phyloP scores from a whole-genome alignment of 371 early-diverging fungal species.

The Conidiobolus incongruus region DNA sequence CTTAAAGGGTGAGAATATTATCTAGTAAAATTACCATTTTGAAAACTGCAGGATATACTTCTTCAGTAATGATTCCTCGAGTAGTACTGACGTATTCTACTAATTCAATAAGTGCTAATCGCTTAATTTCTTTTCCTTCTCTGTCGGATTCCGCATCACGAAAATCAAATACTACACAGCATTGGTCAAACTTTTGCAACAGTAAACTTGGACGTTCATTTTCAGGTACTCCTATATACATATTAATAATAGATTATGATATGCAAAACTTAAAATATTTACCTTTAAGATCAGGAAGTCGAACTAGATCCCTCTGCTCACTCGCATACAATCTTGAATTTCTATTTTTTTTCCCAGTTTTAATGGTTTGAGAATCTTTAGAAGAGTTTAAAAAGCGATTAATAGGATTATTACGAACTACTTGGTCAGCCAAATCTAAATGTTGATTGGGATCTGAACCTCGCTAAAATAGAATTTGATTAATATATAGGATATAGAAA shows the following conservation, averaged over 20 bases:
- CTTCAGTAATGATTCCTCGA: conserved; percentile 60
- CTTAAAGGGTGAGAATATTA: no score
- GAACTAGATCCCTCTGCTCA: conserved; percentile 53
- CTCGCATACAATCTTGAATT: conserved; percentile 66
- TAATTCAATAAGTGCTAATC: conserved; percentile 67
- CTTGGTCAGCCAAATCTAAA: no score
- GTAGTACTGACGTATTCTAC: conserved; percentile 76
- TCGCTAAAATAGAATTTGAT: no score
- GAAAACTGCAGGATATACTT: conserved; percentile 70
- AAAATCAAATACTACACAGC: conserved; percentile 81
- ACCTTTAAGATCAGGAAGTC: conserved; percentile 52
- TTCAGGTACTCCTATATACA: conserved; percentile 32
- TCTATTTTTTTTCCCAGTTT: no score
- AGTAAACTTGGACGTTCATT: conserved; percentile 56
- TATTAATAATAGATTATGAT: not conserved
- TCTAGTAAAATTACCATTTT: conserved; percentile 42
- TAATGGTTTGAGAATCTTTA: no score
- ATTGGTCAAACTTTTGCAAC: conserved; percentile 68
- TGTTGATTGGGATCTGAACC: no score
- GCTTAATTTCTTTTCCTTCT: conserved; percentile 85
- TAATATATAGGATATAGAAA: no score
- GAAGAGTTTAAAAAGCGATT: no score
- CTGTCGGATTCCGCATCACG: conserved; percentile 63
- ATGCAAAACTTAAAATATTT: no score
- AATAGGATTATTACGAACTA: no score